Evolutionary conservation across 139 green algal species (phyloP).

Genomic region (Yamagishiella unicocca): DNA sequence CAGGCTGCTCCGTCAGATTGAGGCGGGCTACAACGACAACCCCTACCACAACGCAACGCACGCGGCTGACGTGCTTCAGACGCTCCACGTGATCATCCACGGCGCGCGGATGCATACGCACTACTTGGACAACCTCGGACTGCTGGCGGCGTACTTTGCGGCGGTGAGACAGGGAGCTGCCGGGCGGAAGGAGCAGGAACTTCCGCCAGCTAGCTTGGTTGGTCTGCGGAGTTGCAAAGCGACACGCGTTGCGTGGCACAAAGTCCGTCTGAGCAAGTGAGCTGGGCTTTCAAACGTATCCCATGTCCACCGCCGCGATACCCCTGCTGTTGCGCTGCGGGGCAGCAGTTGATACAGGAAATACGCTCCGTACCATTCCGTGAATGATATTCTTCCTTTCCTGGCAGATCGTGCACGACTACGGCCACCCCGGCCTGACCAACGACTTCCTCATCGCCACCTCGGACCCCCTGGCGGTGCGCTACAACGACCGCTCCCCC

Average conservation of each 20-base stretch:
- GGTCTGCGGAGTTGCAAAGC: too few relatives aligned
- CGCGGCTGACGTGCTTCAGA: conserved; percentile 69
- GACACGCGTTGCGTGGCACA: too few relatives aligned
- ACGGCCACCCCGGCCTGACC: conserved; percentile 58
- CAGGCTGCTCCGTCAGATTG: conserved; percentile 45
- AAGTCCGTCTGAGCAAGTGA: too few relatives aligned
- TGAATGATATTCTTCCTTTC: too few relatives aligned
- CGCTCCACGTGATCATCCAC: conserved; percentile 63
- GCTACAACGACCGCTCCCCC: conserved; percentile 60
- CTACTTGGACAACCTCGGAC: conserved; percentile 30
- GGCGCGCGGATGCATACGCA: conserved; percentile 14
- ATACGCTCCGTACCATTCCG: too few relatives aligned
- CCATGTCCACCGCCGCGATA: too few relatives aligned
- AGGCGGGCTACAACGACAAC: conserved; percentile 47
- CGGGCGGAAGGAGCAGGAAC: too few relatives aligned
- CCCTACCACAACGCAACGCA: conserved; percentile 68
- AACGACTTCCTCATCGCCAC: conserved; percentile 62
- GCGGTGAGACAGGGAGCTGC: too few relatives aligned
- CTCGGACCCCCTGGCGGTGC: conserved; percentile 41
- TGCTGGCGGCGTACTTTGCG: conserved; percentile 38
- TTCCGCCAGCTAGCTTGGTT: too few relatives aligned
- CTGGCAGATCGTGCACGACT: conserved; percentile 48
- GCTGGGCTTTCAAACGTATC: too few relatives aligned
- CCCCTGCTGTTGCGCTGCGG: too few relatives aligned
- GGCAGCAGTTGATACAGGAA: too few relatives aligned